phyloP scores from a whole-genome alignment of 768 basidiomycete species.

The Sutorius australiensis region DNA sequence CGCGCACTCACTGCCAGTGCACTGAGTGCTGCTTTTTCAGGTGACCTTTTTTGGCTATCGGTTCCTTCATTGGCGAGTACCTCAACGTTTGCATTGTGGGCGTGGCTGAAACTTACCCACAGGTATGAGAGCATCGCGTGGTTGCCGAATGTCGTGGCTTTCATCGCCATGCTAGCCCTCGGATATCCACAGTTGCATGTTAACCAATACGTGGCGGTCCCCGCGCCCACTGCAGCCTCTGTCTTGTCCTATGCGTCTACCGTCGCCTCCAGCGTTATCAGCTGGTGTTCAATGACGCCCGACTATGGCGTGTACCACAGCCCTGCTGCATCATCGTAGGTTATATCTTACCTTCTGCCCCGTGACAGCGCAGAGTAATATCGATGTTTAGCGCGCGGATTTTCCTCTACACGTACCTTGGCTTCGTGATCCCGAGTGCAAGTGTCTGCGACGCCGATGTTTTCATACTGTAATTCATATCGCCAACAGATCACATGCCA shows the following conservation, averaged over 20 bases:
- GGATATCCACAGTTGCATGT: slow-evolving; percentile 61
- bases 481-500: slow-evolving; percentile 36
- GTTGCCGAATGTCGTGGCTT: slow-evolving; percentile 72
- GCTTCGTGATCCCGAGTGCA: slow-evolving; percentile 41
- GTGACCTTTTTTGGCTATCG: slow-evolving; percentile 64
- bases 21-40: slow-evolving; percentile 23
- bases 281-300: slow-evolving; percentile 41
- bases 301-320: slow-evolving; percentile 50
- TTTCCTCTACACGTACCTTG: slow-evolving; percentile 45
- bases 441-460: slow-evolving; percentile 12
- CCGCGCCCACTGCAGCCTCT: slow-evolving; percentile 31
- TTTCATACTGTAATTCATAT: background rate
- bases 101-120: slow-evolving; percentile 7
- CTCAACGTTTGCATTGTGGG: background rate
- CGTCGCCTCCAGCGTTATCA: slow-evolving; percentile 41
- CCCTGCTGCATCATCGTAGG: slow-evolving; percentile 57
- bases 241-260: slow-evolving; percentile 45
- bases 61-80: slow-evolving; percentile 52
- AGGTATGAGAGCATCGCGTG: slow-evolving; percentile 75
- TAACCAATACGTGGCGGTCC: slow-evolving; percentile 36
- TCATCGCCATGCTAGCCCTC: slow-evolving; percentile 61
- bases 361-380: background rate
- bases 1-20: background rate
- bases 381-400: slow-evolving; percentile 31
- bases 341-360: background rate